Conservation (phyloP, 2,329 filamentous ascomycete genomes). For the Sporothrix luriei region DNA sequence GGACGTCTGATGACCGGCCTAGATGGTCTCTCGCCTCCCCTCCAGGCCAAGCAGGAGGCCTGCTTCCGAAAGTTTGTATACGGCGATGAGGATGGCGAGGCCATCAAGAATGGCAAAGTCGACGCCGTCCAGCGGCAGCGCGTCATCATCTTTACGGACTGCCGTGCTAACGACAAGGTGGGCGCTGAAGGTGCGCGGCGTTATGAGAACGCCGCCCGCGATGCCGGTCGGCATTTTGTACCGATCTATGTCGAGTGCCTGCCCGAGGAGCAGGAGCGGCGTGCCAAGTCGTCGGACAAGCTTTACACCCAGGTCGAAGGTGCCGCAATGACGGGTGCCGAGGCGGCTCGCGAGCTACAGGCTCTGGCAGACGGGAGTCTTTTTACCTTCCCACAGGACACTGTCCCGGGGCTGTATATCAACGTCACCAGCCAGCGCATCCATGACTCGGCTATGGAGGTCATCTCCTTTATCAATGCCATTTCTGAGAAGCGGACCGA, state of each 20-base stretch:
- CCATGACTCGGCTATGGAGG: conserved; percentile 40
- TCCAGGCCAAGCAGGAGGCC: conserved; percentile 32
- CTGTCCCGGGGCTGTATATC: conserved; percentile 36
- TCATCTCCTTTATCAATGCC: conserved; percentile 39
- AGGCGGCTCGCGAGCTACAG: conserved; percentile 30
- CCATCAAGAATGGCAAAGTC: neutral
- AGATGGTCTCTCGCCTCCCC: neutral
- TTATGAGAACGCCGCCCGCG: conserved; percentile 38
- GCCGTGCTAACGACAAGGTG: conserved; percentile 37
- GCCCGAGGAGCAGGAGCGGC: conserved; percentile 37
- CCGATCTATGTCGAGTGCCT: conserved; percentile 39
- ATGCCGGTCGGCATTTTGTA: conserved; percentile 39
- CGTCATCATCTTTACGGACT: conserved; percentile 40
- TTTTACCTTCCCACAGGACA: conserved; percentile 32
- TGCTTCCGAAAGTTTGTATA: conserved; percentile 39
- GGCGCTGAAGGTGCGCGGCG: conserved; percentile 37
- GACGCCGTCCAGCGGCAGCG: conserved; percentile 32
- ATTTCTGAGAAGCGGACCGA: conserved; percentile 35
- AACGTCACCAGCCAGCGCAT: conserved; percentile 38
- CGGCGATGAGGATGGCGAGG: conserved; percentile 30
- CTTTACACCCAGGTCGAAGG: conserved; percentile 34
- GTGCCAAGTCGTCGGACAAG: conserved; percentile 34
- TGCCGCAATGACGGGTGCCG: conserved; percentile 16
- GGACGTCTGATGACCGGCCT: neutral
- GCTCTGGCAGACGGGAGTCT: conserved; percentile 27